Conservation (phyloP, 1,284 basidiomycete genomes). For the Apiotrichum akiyoshidainum region DNA sequence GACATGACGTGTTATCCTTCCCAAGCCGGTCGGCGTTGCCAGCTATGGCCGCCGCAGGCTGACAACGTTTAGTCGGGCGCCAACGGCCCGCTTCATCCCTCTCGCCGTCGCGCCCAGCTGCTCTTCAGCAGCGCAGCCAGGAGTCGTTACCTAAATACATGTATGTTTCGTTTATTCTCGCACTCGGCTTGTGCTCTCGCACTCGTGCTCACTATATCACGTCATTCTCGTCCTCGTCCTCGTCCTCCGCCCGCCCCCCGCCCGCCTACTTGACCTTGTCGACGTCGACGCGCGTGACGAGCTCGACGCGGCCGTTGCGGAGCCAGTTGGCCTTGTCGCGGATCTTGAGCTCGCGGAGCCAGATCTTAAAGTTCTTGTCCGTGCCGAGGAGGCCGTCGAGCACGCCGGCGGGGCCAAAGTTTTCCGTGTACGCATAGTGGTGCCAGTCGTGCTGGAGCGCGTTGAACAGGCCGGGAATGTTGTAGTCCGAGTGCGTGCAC, state of each 20-base stretch:
- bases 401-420: constrained; percentile 20
- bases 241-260: background rate
- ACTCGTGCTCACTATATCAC: too few relatives aligned
- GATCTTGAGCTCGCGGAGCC: constrained; percentile 19
- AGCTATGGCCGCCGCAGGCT: too few relatives aligned
- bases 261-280: constrained; percentile 8
- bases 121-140: too few relatives aligned
- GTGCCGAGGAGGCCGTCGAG: constrained; percentile 18
- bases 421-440: constrained; percentile 23
- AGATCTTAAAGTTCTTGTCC: constrained; percentile 14
- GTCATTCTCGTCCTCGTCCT: background rate
- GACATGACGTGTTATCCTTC: too few relatives aligned
- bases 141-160: too few relatives aligned
- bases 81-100: too few relatives aligned
- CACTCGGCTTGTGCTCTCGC: too few relatives aligned
- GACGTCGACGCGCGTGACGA: background rate
- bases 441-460: constrained; percentile 26
- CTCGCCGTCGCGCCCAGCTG: too few relatives aligned
- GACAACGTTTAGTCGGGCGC: too few relatives aligned
- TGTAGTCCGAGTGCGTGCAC: constrained; percentile 24
- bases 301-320: constrained; percentile 6
- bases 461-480: constrained; percentile 20
- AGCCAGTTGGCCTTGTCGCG: constrained; percentile 16
- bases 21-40: too few relatives aligned
- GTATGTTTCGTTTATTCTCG: too few relatives aligned